These are phyloP conservation scores for Fusarium virguliforme DNA, from an alignment of 2,329 filamentous ascomycete species.

Conservation along the genomic window DNA sequence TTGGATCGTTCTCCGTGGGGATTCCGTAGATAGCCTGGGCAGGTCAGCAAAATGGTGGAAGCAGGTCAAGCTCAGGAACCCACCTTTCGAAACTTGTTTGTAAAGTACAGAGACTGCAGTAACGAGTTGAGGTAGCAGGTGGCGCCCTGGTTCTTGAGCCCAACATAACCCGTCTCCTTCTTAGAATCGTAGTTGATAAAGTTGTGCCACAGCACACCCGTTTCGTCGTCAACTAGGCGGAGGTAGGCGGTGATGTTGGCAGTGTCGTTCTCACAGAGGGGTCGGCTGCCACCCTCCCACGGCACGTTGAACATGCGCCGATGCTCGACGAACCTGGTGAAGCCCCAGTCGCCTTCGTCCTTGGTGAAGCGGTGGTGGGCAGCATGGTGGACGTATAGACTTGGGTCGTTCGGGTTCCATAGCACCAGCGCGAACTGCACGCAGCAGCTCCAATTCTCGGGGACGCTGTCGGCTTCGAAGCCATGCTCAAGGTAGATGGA, in stretches of 20 bases:
- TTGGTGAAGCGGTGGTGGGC: constrained; percentile 97
- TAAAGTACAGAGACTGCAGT: constrained; percentile 88
- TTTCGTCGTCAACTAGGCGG: constrained; percentile 87
- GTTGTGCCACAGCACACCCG: constrained; percentile 91
- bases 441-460: constrained; percentile 96
- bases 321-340: constrained; percentile 95
- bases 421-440: constrained; percentile 95
- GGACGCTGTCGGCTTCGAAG: constrained; percentile 81
- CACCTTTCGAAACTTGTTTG: constrained; percentile 94
- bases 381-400: constrained; percentile 82
- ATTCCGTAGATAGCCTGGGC: constrained; percentile 93
- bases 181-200: constrained; percentile 98
- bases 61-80: constrained; percentile 9
- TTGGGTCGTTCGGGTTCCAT: constrained; percentile 95
- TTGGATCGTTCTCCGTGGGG: constrained; percentile 88
- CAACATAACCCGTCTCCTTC: constrained; percentile 97
- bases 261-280: constrained; percentile 82
- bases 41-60: constrained; percentile 32
- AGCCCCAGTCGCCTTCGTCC: constrained; percentile 98
- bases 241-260: constrained; percentile 89
- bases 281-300: constrained; percentile 79
- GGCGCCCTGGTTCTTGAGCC: constrained; percentile 95
- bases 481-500: constrained; percentile 98
- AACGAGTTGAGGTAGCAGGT: constrained; percentile 91
- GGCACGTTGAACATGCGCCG: constrained; percentile 85